Percentiles rank a stretch among this genome's conserved stretches.
Conservation (phyloP, 768 basidiomycete genomes). For the Hericium erinaceus region DNA sequence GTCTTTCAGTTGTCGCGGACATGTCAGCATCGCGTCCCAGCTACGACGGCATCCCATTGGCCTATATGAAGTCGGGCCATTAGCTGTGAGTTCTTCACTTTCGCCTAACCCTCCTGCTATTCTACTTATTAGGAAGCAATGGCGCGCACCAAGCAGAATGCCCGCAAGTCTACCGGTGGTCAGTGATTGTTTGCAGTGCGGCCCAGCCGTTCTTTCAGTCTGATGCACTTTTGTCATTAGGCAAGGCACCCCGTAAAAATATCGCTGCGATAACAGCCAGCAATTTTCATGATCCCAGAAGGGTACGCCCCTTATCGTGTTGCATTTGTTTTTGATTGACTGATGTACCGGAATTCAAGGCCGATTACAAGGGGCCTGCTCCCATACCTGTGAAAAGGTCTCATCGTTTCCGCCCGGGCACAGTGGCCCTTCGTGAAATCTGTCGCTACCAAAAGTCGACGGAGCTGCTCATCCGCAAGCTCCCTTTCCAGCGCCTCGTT, state of each 20-base stretch:
- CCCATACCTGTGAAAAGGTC: constrained; percentile 96
- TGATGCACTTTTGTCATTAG: constrained; percentile 18
- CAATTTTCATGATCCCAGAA: constrained; percentile 25
- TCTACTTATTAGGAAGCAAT: constrained; percentile 23
- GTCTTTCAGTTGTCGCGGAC: too few relatives aligned
- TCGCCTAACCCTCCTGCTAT: too few relatives aligned
- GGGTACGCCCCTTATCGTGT: constrained; percentile 65
- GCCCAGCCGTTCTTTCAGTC: not conserved
- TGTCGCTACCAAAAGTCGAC: constrained; percentile 89
- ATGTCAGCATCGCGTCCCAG: too few relatives aligned
- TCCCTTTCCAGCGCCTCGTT: constrained; percentile 91
- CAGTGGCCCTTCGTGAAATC: constrained; percentile 91
- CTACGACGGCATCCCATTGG: too few relatives aligned
- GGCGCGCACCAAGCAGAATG: constrained; percentile 73
- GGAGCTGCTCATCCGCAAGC: constrained; percentile 85
- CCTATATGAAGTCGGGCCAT: too few relatives aligned
- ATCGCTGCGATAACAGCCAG: constrained; percentile 6
- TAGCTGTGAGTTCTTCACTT: too few relatives aligned
- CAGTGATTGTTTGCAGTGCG: constrained; percentile 17
- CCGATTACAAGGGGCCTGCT: constrained; percentile 18
- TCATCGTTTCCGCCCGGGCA: constrained; percentile 83
- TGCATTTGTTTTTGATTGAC: constrained; percentile 38
- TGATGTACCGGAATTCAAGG: too few relatives aligned
- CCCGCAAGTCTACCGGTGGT: constrained; percentile 70
- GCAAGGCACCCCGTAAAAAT: constrained; percentile 68